These are phyloP conservation scores for Mycosphaerella sp. DNA, from an alignment of 2,329 filamentous ascomycete species.

Conservation along the genomic window DNA sequence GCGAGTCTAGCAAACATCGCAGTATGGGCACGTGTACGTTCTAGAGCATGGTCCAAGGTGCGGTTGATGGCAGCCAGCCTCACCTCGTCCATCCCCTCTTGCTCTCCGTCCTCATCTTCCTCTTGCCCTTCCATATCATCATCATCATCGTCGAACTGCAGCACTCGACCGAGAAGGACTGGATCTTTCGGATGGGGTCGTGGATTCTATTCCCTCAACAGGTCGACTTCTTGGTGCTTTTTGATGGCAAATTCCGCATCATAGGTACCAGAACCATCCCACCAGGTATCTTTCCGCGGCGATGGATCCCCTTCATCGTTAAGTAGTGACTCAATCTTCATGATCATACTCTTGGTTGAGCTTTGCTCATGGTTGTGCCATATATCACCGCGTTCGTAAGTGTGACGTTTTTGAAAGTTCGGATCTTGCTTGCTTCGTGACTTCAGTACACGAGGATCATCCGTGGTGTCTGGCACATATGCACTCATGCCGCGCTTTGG, in stretches of 20 bases:
- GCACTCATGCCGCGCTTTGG: constrained; percentile 3
- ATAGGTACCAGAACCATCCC: constrained; percentile 6
- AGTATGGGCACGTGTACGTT: too few relatives aligned
- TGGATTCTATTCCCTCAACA: not conserved
- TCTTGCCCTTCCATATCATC: not conserved
- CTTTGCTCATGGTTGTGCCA: not conserved
- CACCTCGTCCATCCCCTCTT: not conserved
- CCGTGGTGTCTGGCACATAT: constrained; percentile 3
- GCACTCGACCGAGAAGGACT: too few relatives aligned
- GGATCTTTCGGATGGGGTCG: not conserved
- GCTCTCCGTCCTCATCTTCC: not conserved
- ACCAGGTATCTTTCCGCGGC: constrained; percentile 3
- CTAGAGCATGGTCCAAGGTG: not conserved
- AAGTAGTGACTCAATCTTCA: not conserved
- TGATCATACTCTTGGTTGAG: not conserved
- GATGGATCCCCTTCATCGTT: not conserved
- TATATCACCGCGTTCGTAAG: not conserved
- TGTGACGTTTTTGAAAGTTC: not conserved
- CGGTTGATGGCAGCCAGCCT: not conserved
- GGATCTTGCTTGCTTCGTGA: not conserved
- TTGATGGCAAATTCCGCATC: not conserved
- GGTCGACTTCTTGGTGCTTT: constrained; percentile 2
- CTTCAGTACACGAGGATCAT: constrained; percentile 1
- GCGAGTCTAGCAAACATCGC: too few relatives aligned
- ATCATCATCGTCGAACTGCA: not conserved